Evolutionary conservation across 495 filamentous ascomycete genomes (phyloP).

Genomic region (Xylaria intraflava): DNA sequence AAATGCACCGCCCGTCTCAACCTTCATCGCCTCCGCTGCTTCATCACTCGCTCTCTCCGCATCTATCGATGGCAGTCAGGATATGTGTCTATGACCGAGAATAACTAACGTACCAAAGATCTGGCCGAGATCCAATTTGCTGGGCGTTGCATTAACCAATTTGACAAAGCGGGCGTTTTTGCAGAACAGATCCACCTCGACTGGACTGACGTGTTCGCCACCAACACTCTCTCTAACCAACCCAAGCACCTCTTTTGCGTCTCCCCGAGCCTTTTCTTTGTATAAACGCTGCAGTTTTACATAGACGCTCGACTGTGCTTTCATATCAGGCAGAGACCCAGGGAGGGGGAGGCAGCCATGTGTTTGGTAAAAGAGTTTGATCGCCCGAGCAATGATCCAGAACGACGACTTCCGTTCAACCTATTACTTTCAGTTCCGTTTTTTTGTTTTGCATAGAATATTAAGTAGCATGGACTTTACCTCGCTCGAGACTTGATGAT

Average conservation of each 20-base stretch:
- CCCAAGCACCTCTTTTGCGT: constrained; percentile 67
- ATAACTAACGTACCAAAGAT: constrained; percentile 20
- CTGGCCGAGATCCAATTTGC: constrained; percentile 20
- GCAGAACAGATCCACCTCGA: constrained; percentile 89
- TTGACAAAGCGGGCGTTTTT: constrained; percentile 93
- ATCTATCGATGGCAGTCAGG: constrained; percentile 9
- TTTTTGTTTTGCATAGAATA: constrained; percentile 12
- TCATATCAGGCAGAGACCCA: constrained; percentile 94
- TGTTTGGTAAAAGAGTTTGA: constrained; percentile 64
- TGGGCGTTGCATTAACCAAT: constrained; percentile 53
- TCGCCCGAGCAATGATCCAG: constrained; percentile 84
- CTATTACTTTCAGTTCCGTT: constrained; percentile 23
- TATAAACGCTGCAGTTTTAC: constrained; percentile 89
- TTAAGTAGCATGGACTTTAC: constrained; percentile 27
- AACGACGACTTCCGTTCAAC: constrained; percentile 52
- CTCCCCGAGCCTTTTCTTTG: constrained; percentile 77
- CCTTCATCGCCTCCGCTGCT: constrained; percentile 33
- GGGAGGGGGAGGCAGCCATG: constrained; percentile 73
- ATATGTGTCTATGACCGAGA: constrained; percentile 5
- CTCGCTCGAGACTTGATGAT: constrained; percentile 45
- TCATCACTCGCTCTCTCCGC: constrained; percentile 36
- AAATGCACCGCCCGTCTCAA: constrained; percentile 26
- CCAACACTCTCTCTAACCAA: constrained; percentile 55
- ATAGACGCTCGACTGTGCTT: constrained; percentile 88
- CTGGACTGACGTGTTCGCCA: constrained; percentile 53